Evolutionary conservation across 768 basidiomycete genomes (phyloP), one percentile per base, ranked within the genome.

Genomic region (Tylopilus vinaceipallidus): DNA sequence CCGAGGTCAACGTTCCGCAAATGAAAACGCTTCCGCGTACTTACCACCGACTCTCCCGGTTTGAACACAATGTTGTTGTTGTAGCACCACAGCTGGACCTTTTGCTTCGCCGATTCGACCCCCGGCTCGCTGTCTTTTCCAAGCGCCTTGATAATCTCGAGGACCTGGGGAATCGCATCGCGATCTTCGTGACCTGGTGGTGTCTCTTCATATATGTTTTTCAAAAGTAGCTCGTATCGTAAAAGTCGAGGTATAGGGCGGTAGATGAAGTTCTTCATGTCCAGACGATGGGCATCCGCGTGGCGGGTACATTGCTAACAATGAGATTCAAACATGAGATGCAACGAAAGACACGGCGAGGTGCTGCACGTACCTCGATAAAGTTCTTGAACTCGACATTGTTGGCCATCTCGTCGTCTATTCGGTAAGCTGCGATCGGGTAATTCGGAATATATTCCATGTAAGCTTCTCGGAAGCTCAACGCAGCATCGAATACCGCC

Each of bases 391-490:
- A 98, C 2, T 83, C 72, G 1, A 78, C 71, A 56, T 95, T 98
- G 45, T 79, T 86, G 10, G 77, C 83, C 77, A 88, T 84, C 71
- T 97, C 95, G 26, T 93, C 86, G 50, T 91, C 89, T 47, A 98
- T 87, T 37, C 87, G 73, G 61, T 89, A 89, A 2, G 88, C 86
- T 0, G 94, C 95, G 41, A 91, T 89, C 2, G 95, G 95, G 68
- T 94, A 91, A 71, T 94, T 86, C n/a, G 89, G 81, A 53, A 92
- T 82, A 59, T 97, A 98, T 53, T 92, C 88, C 76, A 94, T 82
- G 68, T 99, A 99, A 13, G 88, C 86, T 42, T 91, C 88, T 6
- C 90, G 81, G 77, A 95, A 98, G 57, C 95, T 91, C 52, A 97
- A 76, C 1, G 94, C 91, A 3, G 91, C 91, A 63, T 94, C 86